phyloP scores from a whole-genome alignment of 768 basidiomycete genomes.

The Leccinum aurantiacum region DNA sequence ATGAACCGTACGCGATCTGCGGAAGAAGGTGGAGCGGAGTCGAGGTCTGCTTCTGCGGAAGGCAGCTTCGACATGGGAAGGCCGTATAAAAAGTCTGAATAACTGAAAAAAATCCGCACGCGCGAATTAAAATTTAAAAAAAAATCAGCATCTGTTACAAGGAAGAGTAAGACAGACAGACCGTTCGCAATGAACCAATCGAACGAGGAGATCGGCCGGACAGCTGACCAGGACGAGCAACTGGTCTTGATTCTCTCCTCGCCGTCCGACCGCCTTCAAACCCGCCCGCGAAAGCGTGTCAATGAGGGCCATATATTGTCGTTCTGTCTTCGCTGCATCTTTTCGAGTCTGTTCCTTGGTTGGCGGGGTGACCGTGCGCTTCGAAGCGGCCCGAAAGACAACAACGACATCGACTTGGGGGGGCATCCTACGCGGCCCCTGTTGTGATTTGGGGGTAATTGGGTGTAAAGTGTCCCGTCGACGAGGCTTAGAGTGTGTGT shows the following conservation, averaged over 20 bases:
- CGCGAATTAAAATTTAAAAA: background rate
- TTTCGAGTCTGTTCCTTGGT: conserved; percentile 64
- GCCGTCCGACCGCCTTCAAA: conserved; percentile 68
- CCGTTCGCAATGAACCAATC: conserved; percentile 74
- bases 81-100: conserved; percentile 75
- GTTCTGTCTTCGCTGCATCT: conserved; percentile 61
- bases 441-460: background rate
- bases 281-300: conserved; percentile 60
- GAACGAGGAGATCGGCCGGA: conserved; percentile 56
- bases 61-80: conserved; percentile 57
- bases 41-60: conserved; percentile 41
- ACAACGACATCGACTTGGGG: conserved; percentile 74
- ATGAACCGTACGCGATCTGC: conserved; percentile 84
- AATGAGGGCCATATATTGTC: conserved; percentile 67
- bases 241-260: conserved; percentile 75
- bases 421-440: conserved; percentile 31
- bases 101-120: conserved; percentile 37
- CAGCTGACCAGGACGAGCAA: conserved; percentile 76
- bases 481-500: conserved; percentile 1
- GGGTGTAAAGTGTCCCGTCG: background rate
- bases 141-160: background rate
- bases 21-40: conserved; percentile 52
- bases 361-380: conserved; percentile 28
- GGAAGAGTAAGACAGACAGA: conserved; percentile 35
- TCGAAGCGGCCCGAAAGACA: conserved; percentile 57